Percentiles rank a stretch among this genome's conserved stretches.
Evolutionary conservation across 805 yeast species (phyloP).

Genomic region (Yamadazyma scolyti): DNA sequence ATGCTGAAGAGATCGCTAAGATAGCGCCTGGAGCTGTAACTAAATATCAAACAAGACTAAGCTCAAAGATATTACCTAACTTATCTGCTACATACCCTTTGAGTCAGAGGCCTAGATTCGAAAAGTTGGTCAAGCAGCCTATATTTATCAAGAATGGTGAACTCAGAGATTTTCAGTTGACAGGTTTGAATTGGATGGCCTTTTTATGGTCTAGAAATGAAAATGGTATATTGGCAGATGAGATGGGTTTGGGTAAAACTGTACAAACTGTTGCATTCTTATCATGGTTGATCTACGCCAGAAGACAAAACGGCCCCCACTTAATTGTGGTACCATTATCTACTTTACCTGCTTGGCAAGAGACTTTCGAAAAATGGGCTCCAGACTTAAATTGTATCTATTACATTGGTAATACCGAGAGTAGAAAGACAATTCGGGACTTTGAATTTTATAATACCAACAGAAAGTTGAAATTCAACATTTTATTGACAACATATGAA

Average conservation of each 20-base stretch:
- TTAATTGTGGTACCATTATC: constrained; percentile 93
- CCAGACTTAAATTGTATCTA: constrained; percentile 93
- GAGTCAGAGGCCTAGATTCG: constrained; percentile 77
- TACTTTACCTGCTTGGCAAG: constrained; percentile 99
- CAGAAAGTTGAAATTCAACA: constrained; percentile 77
- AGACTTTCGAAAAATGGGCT: constrained; percentile 95
- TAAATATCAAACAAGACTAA: constrained; percentile 73
- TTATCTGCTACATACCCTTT: constrained; percentile 73
- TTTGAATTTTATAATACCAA: constrained; percentile 73
- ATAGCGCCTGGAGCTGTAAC: constrained; percentile 81
- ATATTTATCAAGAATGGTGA: constrained; percentile 86
- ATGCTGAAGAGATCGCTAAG: constrained; percentile 80
- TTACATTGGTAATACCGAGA: constrained; percentile 86
- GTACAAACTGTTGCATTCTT: constrained; percentile 94
- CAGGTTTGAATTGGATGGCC: constrained; percentile 99
- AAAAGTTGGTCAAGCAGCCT: constrained; percentile 84
- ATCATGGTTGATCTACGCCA: constrained; percentile 91
- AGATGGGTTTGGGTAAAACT: constrained; percentile 98
- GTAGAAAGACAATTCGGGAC: constrained; percentile 78
- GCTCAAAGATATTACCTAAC: constrained; percentile 81
- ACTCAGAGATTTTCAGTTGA: constrained; percentile 93
- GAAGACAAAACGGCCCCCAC: constrained; percentile 97
- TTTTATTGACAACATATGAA: constrained; percentile 93
- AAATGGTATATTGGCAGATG: constrained; percentile 96
- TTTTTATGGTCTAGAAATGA: constrained; percentile 96